Conservation (phyloP, 371 early-diverging fungal species). For the Lichtheimia ramosa region DNA sequence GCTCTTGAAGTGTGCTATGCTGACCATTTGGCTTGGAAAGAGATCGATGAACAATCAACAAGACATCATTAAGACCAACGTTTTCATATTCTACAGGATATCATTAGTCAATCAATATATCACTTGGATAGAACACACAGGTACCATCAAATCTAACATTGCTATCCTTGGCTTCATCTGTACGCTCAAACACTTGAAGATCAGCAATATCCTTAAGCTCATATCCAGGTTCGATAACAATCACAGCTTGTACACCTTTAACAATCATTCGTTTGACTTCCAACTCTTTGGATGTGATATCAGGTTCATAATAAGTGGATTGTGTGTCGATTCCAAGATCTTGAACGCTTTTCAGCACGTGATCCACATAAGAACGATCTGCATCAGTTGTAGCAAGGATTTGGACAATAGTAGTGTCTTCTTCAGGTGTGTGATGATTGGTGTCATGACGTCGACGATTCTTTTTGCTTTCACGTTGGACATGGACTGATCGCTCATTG, state of each 20-base stretch:
- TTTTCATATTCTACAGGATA: too few relatives aligned
- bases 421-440: not conserved
- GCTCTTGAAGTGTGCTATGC: too few relatives aligned
- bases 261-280: constrained; percentile 36
- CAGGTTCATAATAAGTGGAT: not conserved
- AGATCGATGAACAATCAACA: too few relatives aligned
- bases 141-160: constrained; percentile 33
- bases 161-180: constrained; percentile 1
- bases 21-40: too few relatives aligned
- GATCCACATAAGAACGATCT: constrained; percentile 13
- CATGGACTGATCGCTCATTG: not conserved
- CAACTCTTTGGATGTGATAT: constrained; percentile 2
- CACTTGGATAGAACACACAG: constrained; percentile 8
- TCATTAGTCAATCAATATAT: not conserved
- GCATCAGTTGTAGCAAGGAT: constrained; percentile 18
- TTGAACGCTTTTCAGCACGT: constrained; percentile 13
- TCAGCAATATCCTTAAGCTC: constrained; percentile 28
- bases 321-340: not conserved
- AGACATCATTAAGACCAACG: too few relatives aligned
- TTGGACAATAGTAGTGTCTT: constrained; percentile 17
- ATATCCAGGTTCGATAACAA: constrained; percentile 45
- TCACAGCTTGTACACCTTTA: constrained; percentile 50
- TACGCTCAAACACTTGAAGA: constrained; percentile 29
- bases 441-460: not conserved
- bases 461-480: not conserved